Conservation (phyloP, 108 stramenopile species). For the Nitzschia sp. region DNA sequence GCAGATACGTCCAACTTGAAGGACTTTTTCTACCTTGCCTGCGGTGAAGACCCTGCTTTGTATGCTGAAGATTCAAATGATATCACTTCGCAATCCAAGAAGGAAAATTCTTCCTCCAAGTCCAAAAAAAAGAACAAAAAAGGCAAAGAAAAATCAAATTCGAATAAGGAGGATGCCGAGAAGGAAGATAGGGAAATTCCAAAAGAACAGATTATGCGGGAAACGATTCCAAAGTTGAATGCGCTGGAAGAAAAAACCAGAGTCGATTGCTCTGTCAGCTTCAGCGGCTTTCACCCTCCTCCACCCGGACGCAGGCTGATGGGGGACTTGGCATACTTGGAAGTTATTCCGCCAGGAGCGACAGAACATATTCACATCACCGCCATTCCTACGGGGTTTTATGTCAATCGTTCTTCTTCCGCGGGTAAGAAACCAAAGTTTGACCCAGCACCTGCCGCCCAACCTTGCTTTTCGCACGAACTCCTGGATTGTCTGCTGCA, state of each 20-base stretch:
- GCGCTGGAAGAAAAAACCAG: conserved; percentile 50
- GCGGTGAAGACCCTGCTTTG: conserved; percentile 65
- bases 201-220: conserved; percentile 20
- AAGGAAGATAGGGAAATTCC: conserved; percentile 7
- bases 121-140: conserved; percentile 55
- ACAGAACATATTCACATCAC: conserved; percentile 69
- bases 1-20: conserved; percentile 53
- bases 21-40: conserved; percentile 72
- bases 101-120: conserved; percentile 27
- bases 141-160: conserved; percentile 24
- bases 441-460: conserved; percentile 83
- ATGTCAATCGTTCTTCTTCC: conserved; percentile 75
- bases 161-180: conserved; percentile 6
- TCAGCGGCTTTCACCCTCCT: conserved; percentile 88
- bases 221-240: conserved; percentile 50
- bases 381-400: conserved; percentile 85
- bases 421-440: conserved; percentile 39
- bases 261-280: conserved; percentile 49
- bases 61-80: conserved; percentile 15
- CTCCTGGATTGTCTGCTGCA: conserved; percentile 78
- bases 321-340: conserved; percentile 95
- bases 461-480: conserved; percentile 73
- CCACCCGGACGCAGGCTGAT: conserved; percentile 78
- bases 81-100: background rate
- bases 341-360: conserved; percentile 64